Evolutionary conservation across 2,329 filamentous ascomycete species (phyloP).

Genomic region (Xylariaceae sp.): DNA sequence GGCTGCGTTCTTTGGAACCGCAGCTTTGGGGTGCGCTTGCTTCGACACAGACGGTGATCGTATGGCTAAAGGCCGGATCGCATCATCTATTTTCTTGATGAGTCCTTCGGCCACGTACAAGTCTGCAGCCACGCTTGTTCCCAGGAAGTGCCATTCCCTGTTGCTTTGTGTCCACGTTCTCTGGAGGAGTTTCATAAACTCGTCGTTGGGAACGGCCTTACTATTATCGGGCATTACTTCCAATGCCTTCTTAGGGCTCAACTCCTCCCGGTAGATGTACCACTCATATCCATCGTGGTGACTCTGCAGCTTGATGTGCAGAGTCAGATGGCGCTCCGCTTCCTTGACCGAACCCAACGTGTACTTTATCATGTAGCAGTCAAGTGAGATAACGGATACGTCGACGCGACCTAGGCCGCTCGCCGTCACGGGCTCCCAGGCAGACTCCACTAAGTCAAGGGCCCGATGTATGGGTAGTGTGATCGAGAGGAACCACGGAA

Average conservation of each 20-base stretch:
- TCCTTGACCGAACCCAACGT: constrained; percentile 32
- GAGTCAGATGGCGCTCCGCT: constrained; percentile 36
- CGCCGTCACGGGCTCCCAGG: constrained; percentile 42
- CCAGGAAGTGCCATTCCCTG: constrained; percentile 29
- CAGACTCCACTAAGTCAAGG: constrained; percentile 54
- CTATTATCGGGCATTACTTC: too few species aligned
- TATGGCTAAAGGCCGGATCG: constrained; percentile 36
- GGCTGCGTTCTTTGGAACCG: constrained; percentile 18
- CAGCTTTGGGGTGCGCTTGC: constrained; percentile 22
- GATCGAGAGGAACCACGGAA: constrained; percentile 49
- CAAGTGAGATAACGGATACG: constrained; percentile 49
- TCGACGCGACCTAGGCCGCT: constrained; percentile 44
- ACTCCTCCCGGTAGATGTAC: constrained; percentile 41
- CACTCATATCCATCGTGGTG: constrained; percentile 48
- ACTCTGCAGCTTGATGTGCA: constrained; percentile 49
- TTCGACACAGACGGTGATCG: constrained; percentile 27
- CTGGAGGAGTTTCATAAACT: constrained; percentile 27
- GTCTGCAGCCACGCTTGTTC: constrained; percentile 39
- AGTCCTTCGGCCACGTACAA: constrained; percentile 41
- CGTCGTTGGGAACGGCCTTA: constrained; percentile 24
- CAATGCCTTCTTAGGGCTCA: constrained; percentile 13
- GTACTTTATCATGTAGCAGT: constrained; percentile 56
- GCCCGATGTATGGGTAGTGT: constrained; percentile 62
- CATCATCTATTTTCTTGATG: constrained; percentile 44
- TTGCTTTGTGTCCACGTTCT: constrained; percentile 29